These are phyloP conservation scores for Pichiaceae sp. DNA, from an alignment of 1,139 yeast species.

Conservation along the genomic window DNA sequence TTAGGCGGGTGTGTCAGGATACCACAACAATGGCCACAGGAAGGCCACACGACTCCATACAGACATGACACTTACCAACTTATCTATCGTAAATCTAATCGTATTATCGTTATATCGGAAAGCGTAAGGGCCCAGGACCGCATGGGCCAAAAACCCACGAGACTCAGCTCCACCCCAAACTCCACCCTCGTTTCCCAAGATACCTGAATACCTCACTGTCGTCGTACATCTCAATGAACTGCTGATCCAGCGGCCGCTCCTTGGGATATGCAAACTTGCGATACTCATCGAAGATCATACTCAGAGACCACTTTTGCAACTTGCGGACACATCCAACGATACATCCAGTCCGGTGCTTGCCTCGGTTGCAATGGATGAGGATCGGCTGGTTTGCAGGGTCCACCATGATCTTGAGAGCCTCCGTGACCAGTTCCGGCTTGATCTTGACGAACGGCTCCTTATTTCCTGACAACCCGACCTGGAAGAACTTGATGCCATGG, in stretches of 20 bases:
- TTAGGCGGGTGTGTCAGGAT: conserved; percentile 1
- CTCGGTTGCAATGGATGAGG: conserved; percentile 88
- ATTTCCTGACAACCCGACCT: conserved; percentile 91
- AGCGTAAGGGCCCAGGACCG: no score
- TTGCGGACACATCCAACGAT: conserved; percentile 85
- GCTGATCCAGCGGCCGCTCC: conserved; percentile 91
- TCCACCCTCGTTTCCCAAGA: conserved; percentile 51
- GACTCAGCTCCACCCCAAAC: conserved; percentile 19
- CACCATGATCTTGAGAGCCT: conserved; percentile 72
- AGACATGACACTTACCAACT: neutral
- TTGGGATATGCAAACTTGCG: conserved; percentile 91
- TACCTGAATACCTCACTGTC: conserved; percentile 47
- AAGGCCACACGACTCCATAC: neutral
- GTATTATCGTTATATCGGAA: no score
- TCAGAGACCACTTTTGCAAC: conserved; percentile 84
- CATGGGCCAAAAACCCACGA: no score
- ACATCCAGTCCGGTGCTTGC: conserved; percentile 96
- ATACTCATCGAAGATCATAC: conserved; percentile 92
- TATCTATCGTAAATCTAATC: no score
- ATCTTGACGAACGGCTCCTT: conserved; percentile 91
- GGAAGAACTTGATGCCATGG: conserved; percentile 63
- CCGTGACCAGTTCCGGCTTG: conserved; percentile 66
- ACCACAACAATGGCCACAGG: neutral
- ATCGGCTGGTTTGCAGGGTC: conserved; percentile 86
- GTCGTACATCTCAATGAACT: conserved; percentile 83